Evolutionary conservation across 2,329 filamentous ascomycete species (phyloP).

Genomic region (Chalara sp.): DNA sequence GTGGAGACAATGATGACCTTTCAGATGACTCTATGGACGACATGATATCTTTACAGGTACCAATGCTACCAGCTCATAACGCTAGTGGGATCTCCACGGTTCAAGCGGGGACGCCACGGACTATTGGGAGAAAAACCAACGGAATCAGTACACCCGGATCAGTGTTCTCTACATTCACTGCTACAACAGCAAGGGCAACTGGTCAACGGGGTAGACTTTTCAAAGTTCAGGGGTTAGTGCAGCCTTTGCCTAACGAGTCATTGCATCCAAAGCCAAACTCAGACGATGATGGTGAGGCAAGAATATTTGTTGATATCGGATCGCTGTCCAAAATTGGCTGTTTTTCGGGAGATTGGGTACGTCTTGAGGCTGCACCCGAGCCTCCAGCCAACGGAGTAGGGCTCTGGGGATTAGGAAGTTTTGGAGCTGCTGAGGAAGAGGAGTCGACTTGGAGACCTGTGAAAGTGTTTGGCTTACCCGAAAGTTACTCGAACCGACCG

Average conservation of each 20-base stretch:
- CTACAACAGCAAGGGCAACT: conserved; percentile 71
- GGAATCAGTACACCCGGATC: conserved; percentile 79
- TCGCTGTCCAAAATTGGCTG: conserved; percentile 85
- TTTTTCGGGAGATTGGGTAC: conserved; percentile 96
- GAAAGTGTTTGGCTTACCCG: conserved; percentile 83
- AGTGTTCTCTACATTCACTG: conserved; percentile 82
- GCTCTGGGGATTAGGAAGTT: conserved; percentile 61
- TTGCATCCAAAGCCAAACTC: conserved; percentile 74
- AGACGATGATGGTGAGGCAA: conserved; percentile 79
- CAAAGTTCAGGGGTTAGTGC: conserved; percentile 71
- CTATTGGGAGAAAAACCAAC: conserved; percentile 56
- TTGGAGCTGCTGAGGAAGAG: conserved; percentile 52
- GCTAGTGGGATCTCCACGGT: conserved; percentile 75
- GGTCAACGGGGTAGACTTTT: conserved; percentile 72
- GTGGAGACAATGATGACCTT: conserved; percentile 59
- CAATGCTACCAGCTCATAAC: conserved; percentile 68
- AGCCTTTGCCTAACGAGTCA: conserved; percentile 65
- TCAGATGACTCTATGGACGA: conserved; percentile 92
- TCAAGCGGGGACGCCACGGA: conserved; percentile 75
- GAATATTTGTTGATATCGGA: conserved; percentile 84
- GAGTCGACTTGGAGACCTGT: conserved; percentile 70
- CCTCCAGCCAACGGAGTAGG: conserved; percentile 62
- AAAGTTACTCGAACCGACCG: conserved; percentile 57
- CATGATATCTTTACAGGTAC: conserved; percentile 82
- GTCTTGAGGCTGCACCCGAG: conserved; percentile 70